Percentiles rank a stretch among this genome's conserved stretches.
Conservation (phyloP, 768 basidiomycete genomes). For the Pulveroboletus sp. region DNA sequence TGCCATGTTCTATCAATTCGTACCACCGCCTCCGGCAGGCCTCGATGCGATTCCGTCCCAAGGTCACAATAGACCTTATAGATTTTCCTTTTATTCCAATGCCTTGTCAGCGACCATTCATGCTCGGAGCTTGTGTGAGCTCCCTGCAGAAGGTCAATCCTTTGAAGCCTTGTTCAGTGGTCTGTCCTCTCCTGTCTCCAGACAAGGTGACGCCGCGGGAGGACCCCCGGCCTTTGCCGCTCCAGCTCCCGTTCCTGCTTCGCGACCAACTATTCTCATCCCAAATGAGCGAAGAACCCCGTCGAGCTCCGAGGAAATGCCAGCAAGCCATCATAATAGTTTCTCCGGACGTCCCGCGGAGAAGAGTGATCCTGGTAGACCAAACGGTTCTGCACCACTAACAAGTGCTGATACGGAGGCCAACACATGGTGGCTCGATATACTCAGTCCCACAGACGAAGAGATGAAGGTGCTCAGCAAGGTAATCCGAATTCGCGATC, state of each 20-base stretch:
- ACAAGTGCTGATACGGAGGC: constrained; percentile 50
- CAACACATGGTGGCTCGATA: constrained; percentile 97
- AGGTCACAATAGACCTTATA: constrained; percentile 85
- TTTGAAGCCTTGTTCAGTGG: constrained; percentile 89
- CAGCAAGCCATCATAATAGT: constrained; percentile 11
- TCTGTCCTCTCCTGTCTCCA: constrained; percentile 23
- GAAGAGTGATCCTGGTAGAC: constrained; percentile 17
- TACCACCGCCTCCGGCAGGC: constrained; percentile 5
- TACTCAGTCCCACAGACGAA: constrained; percentile 91
- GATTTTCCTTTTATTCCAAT: constrained; percentile 99
- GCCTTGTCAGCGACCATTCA: constrained; percentile 90
- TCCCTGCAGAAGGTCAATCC: constrained; percentile 90
- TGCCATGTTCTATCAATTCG: constrained; percentile 12
- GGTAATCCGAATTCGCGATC: constrained; percentile 39
- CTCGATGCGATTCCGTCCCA: constrained; percentile 40
- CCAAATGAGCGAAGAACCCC: constrained; percentile 9
- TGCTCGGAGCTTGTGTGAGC: constrained; percentile 86
- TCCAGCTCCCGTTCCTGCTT: constrained; percentile 7
- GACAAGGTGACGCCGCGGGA: constrained; percentile 7
- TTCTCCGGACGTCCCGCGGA: constrained; percentile 20
- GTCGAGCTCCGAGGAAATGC: constrained; percentile 2
- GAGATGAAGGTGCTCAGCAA: constrained; percentile 98
- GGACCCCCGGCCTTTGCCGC: constrained; percentile 1
- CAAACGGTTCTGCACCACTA: constrained; percentile 23
- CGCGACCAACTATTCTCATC: constrained; percentile 3